phyloP scores from a whole-genome alignment of 805 yeast species.

The Saturnispora galanensis region DNA sequence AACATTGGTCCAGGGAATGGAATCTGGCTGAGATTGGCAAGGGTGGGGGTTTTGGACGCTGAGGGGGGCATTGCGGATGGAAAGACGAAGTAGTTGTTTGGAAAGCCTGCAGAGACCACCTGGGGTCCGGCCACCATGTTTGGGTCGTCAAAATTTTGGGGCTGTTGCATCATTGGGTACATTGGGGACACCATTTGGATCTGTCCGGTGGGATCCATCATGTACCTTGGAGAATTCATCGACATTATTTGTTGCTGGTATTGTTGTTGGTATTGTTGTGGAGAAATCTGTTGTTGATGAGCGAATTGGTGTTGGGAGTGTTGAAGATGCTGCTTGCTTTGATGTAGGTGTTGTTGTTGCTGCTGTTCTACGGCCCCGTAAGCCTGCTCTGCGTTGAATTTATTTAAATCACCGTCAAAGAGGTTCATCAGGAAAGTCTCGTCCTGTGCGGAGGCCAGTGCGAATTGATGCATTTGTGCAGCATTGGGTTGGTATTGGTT shows the following conservation, averaged over 20 bases:
- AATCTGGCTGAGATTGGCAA: background rate
- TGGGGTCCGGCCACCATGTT: background rate
- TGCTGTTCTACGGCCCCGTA: background rate
- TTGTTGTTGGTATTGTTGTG: background rate
- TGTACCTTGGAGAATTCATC: background rate
- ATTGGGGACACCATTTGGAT: constrained; percentile 2
- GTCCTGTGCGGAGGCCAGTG: constrained; percentile 7
- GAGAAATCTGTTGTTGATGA: background rate
- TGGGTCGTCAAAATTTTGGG: background rate
- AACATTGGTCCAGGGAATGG: background rate
- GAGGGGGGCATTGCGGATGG: constrained; percentile 1
- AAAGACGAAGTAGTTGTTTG: constrained; percentile 2
- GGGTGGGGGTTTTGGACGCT: background rate
- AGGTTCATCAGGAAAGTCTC: constrained; percentile 3
- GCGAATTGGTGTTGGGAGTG: background rate
- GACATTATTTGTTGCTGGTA: background rate
- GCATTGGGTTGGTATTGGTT: constrained; percentile 2
- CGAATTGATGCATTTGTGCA: constrained; percentile 1
- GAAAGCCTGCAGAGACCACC: constrained; percentile 1
- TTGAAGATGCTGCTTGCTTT: constrained; percentile 3
- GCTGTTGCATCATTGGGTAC: background rate
- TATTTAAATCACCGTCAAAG: constrained; percentile 1
- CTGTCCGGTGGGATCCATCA: background rate
- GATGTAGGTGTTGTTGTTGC: background rate
- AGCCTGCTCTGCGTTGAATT: background rate